A percentile compares a stretch with the other conserved stretches of the same genome.
Evolutionary conservation across 2,329 filamentous ascomycete species (phyloP).

Genomic region (Dryadomyces sulphureus): DNA sequence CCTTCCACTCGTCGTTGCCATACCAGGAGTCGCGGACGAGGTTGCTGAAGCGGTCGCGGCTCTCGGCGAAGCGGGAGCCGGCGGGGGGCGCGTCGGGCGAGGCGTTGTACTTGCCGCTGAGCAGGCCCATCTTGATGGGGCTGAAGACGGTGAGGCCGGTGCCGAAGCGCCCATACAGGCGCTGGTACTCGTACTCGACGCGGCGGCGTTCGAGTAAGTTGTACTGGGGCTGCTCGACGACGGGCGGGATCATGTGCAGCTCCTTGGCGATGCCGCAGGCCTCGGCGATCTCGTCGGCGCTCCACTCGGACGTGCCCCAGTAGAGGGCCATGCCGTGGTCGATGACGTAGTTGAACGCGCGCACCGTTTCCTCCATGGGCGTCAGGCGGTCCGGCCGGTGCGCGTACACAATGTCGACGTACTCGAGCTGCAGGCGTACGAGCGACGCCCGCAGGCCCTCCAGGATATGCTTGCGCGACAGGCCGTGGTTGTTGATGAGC

Average conservation of each 20-base stretch:
- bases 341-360: slow-evolving; percentile 58
- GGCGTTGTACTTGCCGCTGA: slow-evolving; percentile 51
- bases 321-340: slow-evolving; percentile 53
- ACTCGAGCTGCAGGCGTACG: slow-evolving; percentile 38
- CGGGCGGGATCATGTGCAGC: slow-evolving; percentile 44
- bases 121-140: slow-evolving; percentile 38
- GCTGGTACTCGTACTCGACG: slow-evolving; percentile 44
- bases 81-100: slow-evolving; percentile 21
- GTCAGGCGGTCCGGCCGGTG: slow-evolving; percentile 54
- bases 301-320: slow-evolving; percentile 61
- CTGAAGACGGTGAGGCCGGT: slow-evolving; percentile 41
- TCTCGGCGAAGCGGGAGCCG: slow-evolving; percentile 43
- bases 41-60: slow-evolving; percentile 39
- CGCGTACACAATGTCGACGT: slow-evolving; percentile 56
- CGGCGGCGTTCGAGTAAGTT: slow-evolving; percentile 46
- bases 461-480: slow-evolving; percentile 46
- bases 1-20: slow-evolving; percentile 32
- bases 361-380: slow-evolving; percentile 56
- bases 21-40: slow-evolving; percentile 21
- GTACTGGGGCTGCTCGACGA: slow-evolving; percentile 55
- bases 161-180: slow-evolving; percentile 36
- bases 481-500: slow-evolving; percentile 40
- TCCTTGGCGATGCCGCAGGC: slow-evolving; percentile 45
- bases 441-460: slow-evolving; percentile 45
- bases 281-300: slow-evolving; percentile 50